These are phyloP conservation scores for Tylopilus cervinicoccineus DNA, from an alignment of 768 basidiomycete genomes.

Conservation along the genomic window DNA sequence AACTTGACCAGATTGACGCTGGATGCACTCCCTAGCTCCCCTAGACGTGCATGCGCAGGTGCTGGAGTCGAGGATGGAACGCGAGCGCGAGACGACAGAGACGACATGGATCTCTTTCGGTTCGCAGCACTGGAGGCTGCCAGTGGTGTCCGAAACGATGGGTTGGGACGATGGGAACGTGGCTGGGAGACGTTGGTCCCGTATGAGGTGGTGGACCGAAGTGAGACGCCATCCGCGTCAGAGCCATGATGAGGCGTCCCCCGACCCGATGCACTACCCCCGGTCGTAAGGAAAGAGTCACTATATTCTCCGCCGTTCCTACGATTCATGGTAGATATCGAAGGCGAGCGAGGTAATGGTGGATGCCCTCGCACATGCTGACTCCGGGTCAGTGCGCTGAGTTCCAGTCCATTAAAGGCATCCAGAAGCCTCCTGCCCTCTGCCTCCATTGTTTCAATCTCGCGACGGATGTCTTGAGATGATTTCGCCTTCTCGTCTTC, in stretches of 20 bases:
- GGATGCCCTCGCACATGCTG: conserved; percentile 22
- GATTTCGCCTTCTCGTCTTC: conserved; percentile 58
- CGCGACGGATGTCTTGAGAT: conserved; percentile 58
- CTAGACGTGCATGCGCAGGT: conserved; percentile 27
- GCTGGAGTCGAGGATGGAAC: conserved; percentile 31
- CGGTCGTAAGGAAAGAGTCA: conserved; percentile 23
- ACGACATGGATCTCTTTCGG: conserved; percentile 61
- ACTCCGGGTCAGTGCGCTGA: conserved; percentile 54
- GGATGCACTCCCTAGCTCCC: conserved; percentile 37
- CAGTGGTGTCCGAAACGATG: conserved; percentile 34
- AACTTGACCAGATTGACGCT: conserved; percentile 51
- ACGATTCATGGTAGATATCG: conserved; percentile 25
- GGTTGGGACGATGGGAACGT: conserved; percentile 41
- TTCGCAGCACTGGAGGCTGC: conserved; percentile 30
- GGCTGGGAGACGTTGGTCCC: conserved; percentile 47
- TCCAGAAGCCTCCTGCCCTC: conserved; percentile 70
- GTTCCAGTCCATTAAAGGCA: conserved; percentile 75
- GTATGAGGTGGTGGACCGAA: conserved; percentile 49
- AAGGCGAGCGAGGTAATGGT: conserved; percentile 27
- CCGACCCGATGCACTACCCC: conserved; percentile 25
- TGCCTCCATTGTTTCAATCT: conserved; percentile 66
- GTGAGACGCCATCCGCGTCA: conserved; percentile 50
- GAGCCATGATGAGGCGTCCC: conserved; percentile 30
- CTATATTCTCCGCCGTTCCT: conserved; percentile 24
- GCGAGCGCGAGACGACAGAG: conserved; percentile 48